phyloP scores from a whole-genome alignment of 2,329 filamentous ascomycete species.

The Cercospora sojina region DNA sequence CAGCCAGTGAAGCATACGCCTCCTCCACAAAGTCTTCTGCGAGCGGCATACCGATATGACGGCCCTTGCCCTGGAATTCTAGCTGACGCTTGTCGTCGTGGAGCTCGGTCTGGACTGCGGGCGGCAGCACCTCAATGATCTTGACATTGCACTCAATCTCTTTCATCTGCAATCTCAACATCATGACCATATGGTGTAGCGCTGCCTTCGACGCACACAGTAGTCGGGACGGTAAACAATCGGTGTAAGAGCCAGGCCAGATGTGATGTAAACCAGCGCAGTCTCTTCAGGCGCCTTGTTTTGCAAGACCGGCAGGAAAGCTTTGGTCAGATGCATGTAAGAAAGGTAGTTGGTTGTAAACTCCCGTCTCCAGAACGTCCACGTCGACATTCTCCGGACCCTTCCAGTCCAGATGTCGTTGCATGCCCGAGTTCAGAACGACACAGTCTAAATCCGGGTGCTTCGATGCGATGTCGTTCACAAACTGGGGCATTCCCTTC shows the following conservation, averaged over 20 bases:
- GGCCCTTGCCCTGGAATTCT: conserved; percentile 46
- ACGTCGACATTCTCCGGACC: conserved; percentile 52
- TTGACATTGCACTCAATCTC: conserved; percentile 49
- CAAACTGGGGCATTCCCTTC: conserved; percentile 49
- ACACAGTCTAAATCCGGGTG: conserved; percentile 55
- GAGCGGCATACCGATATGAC: conserved; percentile 55
- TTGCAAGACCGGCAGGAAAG: conserved; percentile 52
- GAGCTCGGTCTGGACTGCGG: conserved; percentile 58
- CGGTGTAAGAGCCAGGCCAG: conserved; percentile 52
- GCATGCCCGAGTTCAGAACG: conserved; percentile 56
- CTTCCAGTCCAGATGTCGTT: conserved; percentile 51
- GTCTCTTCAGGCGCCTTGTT: conserved; percentile 44
- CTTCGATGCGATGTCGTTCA: conserved; percentile 42
- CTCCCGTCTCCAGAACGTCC: conserved; percentile 26
- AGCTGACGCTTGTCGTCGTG: conserved; percentile 57
- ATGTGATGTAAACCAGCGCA: conserved; percentile 51
- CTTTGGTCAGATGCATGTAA: conserved; percentile 51
- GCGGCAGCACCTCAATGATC: conserved; percentile 57
- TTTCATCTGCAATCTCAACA: conserved; percentile 52
- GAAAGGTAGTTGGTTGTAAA: conserved; percentile 51
- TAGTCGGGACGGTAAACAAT: conserved; percentile 52
- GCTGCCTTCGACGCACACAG: conserved; percentile 57
- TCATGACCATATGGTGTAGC: conserved; percentile 55
- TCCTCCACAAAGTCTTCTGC: conserved; percentile 53
- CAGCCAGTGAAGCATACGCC: conserved; percentile 47